Conservation (phyloP, 2,329 filamentous ascomycete species). For the Elsinoe arachidis region DNA sequence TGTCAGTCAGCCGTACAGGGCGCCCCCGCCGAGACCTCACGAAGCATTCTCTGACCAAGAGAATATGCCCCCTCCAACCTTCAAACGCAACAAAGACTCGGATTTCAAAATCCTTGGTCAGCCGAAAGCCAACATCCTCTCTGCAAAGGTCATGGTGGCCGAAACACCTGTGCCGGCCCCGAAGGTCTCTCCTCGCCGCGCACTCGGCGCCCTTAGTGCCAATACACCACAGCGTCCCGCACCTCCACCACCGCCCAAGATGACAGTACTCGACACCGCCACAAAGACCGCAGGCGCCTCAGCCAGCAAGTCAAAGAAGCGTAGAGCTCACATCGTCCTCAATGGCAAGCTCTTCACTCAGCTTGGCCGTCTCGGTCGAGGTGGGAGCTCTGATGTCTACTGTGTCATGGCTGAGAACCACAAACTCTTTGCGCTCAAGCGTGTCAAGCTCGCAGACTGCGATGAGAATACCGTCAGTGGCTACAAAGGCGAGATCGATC, state of each 20-base stretch:
- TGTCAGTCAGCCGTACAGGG: conserved; percentile 35
- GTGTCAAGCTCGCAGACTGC: conserved; percentile 81
- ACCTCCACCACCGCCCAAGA: conserved; percentile 77
- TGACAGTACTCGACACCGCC: conserved; percentile 89
- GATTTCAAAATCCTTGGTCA: conserved; percentile 49
- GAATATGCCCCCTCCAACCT: conserved; percentile 66
- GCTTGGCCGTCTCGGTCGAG: conserved; percentile 81
- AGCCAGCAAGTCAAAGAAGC: conserved; percentile 64
- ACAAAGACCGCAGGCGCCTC: conserved; percentile 75
- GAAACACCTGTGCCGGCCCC: conserved; percentile 32
- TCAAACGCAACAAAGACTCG: conserved; percentile 53
- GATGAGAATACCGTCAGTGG: conserved; percentile 76
- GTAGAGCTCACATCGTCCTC: conserved; percentile 73
- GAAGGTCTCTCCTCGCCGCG: conserved; percentile 29
- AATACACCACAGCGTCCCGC: conserved; percentile 73
- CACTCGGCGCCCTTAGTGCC: conserved; percentile 46
- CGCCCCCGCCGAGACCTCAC: conserved; percentile 43
- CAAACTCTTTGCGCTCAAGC: conserved; percentile 88
- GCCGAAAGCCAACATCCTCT: conserved; percentile 45
- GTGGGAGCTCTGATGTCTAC: conserved; percentile 90
- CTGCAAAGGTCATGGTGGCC: conserved; percentile 31
- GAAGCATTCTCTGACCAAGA: conserved; percentile 69
- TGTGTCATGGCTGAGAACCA: conserved; percentile 95
- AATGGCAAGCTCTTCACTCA: conserved; percentile 88
- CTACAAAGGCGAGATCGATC: conserved; percentile 91